Evolutionary conservation across 2,329 filamentous ascomycete genomes (phyloP), one percentile per base, ranked within the genome.

Genomic region (Fusarium domesticum): DNA sequence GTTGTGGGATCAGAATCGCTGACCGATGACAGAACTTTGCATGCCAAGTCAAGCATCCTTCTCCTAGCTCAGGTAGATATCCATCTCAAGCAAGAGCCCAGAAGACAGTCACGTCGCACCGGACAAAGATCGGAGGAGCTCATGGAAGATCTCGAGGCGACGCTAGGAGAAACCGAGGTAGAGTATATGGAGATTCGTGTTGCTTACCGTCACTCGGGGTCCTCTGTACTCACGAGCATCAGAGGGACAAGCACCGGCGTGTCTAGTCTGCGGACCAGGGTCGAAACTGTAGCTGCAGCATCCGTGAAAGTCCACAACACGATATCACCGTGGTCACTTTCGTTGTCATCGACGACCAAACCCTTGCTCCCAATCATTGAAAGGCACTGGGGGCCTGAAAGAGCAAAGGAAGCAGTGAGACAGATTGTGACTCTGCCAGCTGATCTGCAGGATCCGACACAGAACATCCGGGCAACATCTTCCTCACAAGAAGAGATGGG

Each of bases 91-190:
- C 34, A 36, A 31, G 31, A n/a, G 17, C 37, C 42, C 12, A 42
- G 45, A 5, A 38, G 40, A 8, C 45, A 44, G 34, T 25, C 34
- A 42, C 16, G 28, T 7, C 63, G 70, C 40, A 23, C 56, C 7
- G 64, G 65, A 23, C 67, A 71, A 36, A 71, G 66, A 31, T 74
- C 80, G 0, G 77, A 83, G 11, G 70, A 77, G 32, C 64, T 84
- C 23, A 79, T 85, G 14, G 71, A 77, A 18, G 77, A 83, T 44
- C 67, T 84, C 10, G 78, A 84, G 55, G 64, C 68, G 20, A 73
- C 81, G 43, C 71, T 84, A 3, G 78, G 79, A 20, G 67, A 70
- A 40, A 66, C 67, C 4, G 61, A 61, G 16, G 69, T 69, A 14
- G 69, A 73, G 25, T 83, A 79, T 50, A 62, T 83, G 38, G 70